These are phyloP conservation scores for Naegleria gruberi DNA, from an alignment of 208 protist genomes.

Conservation along the genomic window DNA sequence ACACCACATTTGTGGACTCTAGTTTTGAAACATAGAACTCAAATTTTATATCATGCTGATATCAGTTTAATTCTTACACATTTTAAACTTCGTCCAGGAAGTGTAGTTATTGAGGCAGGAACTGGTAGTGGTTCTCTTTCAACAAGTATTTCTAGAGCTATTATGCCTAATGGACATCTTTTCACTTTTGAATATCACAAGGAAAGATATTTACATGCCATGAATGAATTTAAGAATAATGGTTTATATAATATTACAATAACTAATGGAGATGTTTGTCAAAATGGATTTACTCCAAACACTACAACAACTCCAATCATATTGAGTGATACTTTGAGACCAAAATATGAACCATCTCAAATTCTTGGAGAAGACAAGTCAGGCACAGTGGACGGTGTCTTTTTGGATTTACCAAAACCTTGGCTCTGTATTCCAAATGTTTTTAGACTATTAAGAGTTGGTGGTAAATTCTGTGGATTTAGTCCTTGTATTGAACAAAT, in stretches of 20 bases:
- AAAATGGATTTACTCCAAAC: not conserved
- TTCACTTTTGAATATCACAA: slow-evolving; percentile 23
- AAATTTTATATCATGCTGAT: slow-evolving; percentile 15
- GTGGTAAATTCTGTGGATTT: slow-evolving; percentile 72
- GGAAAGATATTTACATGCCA: not conserved
- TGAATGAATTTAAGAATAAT: not conserved
- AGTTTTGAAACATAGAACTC: slow-evolving; percentile 3
- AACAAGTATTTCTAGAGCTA: not conserved
- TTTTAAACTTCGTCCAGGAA: not conserved
- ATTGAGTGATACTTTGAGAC: not conserved
- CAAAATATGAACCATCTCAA: not conserved
- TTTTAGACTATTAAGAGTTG: slow-evolving; percentile 54
- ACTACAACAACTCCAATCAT: not conserved
- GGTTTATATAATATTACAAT: not conserved
- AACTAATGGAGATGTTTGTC: not conserved
- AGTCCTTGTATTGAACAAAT: slow-evolving; percentile 85
- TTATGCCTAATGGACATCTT: slow-evolving; percentile 15
- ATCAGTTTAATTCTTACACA: not conserved
- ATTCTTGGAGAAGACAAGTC: not conserved
- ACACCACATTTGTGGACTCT: not conserved
- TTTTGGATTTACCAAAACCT: slow-evolving; percentile 79
- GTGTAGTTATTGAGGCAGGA: not conserved
- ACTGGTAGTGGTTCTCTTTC: not conserved
- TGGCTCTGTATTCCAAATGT: slow-evolving; percentile 73
- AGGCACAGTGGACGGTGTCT: slow-evolving; percentile 69